A percentile compares a stretch with the other conserved stretches of the same genome.
Conservation (phyloP, 768 basidiomycete species). For the Russula olivacea region DNA sequence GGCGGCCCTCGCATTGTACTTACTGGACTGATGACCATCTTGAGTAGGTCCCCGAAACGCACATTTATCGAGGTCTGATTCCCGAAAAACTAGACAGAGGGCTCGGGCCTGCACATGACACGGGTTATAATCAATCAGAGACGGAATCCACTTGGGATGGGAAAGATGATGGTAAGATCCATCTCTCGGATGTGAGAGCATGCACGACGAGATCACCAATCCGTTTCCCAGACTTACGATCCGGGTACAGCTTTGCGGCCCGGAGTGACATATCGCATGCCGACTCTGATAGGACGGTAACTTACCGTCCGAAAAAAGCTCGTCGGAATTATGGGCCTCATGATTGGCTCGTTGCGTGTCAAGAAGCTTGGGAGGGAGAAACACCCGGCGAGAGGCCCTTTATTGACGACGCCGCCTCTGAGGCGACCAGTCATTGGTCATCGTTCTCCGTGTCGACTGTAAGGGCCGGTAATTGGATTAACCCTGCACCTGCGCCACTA, state of each 20-base stretch:
- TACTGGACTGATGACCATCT: conserved; percentile 20
- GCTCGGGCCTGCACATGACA: neutral
- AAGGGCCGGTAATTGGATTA: conserved; percentile 19
- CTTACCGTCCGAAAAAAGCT: conserved; percentile 11
- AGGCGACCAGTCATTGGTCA: conserved; percentile 16
- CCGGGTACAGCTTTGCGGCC: conserved; percentile 16
- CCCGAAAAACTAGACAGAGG: conserved; percentile 11
- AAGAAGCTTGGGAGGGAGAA: conserved; percentile 9
- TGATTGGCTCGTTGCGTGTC: conserved; percentile 16
- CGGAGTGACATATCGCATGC: conserved; percentile 16
- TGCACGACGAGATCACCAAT: neutral
- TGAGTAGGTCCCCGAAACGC: conserved; percentile 24
- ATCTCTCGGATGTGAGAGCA: neutral
- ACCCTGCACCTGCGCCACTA: conserved; percentile 14
- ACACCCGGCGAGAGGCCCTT: neutral
- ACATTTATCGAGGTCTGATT: conserved; percentile 22
- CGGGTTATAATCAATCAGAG: neutral
- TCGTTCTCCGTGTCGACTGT: conserved; percentile 15
- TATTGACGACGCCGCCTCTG: conserved; percentile 5
- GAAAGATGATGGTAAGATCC: conserved; percentile 19
- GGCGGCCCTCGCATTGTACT: conserved; percentile 22
- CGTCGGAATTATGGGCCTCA: conserved; percentile 9
- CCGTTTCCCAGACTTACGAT: conserved; percentile 12
- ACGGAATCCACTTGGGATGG: conserved; percentile 17
- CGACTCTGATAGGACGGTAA: conserved; percentile 13